Evolutionary conservation across 2,329 filamentous ascomycete genomes (phyloP).

Genomic region (Fusarium armeniacum): DNA sequence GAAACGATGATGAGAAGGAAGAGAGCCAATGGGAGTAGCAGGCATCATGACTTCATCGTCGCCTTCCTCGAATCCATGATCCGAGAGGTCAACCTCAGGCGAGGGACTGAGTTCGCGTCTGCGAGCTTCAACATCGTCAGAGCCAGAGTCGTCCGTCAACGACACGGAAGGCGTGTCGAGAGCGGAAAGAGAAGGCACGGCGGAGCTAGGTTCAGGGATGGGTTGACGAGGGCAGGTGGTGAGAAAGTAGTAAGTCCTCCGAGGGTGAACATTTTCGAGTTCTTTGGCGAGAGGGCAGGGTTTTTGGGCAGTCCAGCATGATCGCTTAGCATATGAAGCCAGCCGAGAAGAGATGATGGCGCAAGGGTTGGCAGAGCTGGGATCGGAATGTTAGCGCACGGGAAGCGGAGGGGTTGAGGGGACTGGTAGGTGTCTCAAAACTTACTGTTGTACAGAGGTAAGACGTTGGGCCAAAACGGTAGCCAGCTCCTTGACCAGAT

Average conservation of each 20-base stretch:
- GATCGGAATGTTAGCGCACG: conserved; percentile 50
- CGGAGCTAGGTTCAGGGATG: conserved; percentile 69
- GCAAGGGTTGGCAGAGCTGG: conserved; percentile 92
- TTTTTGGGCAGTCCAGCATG: conserved; percentile 80
- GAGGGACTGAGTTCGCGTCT: conserved; percentile 85
- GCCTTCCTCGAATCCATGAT: conserved; percentile 84
- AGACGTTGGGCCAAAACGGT: conserved; percentile 81
- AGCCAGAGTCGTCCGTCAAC: conserved; percentile 61
- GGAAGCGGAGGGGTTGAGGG: conserved; percentile 31
- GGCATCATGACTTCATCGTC: conserved; percentile 72
- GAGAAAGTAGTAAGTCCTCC: conserved; percentile 96
- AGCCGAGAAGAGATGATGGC: conserved; percentile 95
- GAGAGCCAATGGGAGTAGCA: conserved; percentile 73
- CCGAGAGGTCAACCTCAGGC: conserved; percentile 92
- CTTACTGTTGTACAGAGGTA: conserved; percentile 91
- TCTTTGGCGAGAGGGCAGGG: conserved; percentile 94
- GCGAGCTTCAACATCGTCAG: conserved; percentile 80
- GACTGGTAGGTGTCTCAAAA: conserved; percentile 46
- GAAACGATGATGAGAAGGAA: conserved; percentile 64
- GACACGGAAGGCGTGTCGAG: conserved; percentile 90
- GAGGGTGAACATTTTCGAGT: conserved; percentile 90
- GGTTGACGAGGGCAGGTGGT: conserved; percentile 88
- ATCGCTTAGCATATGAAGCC: conserved; percentile 88
- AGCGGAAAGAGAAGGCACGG: conserved; percentile 53
- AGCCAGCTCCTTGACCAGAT: conserved; percentile 94